Conservation (phyloP, 768 basidiomycete species). For the Lanmaoa pseudosensibilis region DNA sequence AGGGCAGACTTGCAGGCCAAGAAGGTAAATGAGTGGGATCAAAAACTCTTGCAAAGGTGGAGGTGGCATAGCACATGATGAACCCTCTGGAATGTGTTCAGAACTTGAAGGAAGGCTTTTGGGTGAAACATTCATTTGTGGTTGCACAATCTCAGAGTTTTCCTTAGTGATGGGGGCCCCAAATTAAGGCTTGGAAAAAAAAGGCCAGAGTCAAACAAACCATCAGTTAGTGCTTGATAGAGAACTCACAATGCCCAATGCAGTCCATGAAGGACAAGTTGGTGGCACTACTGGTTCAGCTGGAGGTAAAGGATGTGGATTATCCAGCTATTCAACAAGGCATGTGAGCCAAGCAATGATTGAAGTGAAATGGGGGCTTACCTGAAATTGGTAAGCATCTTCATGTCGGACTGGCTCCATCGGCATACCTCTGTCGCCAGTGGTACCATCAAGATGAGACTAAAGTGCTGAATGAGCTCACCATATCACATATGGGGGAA, state of each 20-base stretch:
- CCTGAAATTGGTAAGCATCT: slow-evolving; percentile 15
- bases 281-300: slow-evolving; percentile 7
- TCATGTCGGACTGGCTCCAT: slow-evolving; percentile 12
- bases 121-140: slow-evolving; percentile 8
- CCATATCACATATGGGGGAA: too few relatives aligned
- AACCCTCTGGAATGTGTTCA: slow-evolving; percentile 15
- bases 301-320: slow-evolving; percentile 1
- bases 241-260: slow-evolving; percentile 14
- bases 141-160: slow-evolving; percentile 2
- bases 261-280: slow-evolving; percentile 13
- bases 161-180: slow-evolving; percentile 30
- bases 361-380: not conserved
- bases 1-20: slow-evolving; percentile 19
- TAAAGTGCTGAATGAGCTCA: too few relatives aligned
- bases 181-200: slow-evolving; percentile 26
- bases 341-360: not conserved
- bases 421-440: not conserved
- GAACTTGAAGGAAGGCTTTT: slow-evolving; percentile 19
- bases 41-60: slow-evolving; percentile 32
- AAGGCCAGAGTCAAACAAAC: not conserved
- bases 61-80: slow-evolving; percentile 25
- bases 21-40: slow-evolving; percentile 22
- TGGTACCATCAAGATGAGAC: too few relatives aligned
- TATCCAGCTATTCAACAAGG: slow-evolving; percentile 5
- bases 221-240: not conserved